phyloP scores from a whole-genome alignment of 176 grass and related monocot species.

The Phragmites australis region DNA sequence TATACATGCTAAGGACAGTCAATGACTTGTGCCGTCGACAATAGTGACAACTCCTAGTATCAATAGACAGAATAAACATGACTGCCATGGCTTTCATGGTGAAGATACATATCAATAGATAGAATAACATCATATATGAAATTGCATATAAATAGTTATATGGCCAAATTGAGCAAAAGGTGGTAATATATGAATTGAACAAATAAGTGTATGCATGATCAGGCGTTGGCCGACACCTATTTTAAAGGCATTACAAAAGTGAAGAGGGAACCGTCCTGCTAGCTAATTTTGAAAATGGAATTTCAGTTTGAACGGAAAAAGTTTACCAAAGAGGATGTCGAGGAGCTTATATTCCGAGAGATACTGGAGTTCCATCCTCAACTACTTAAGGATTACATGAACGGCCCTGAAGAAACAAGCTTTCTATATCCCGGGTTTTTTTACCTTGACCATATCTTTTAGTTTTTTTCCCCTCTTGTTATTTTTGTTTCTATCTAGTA shows the following conservation, averaged over 20 bases:
- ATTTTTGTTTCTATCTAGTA: constrained; percentile 20
- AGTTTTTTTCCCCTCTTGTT: background rate
- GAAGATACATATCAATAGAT: too few relatives aligned
- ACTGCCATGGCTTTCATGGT: too few relatives aligned
- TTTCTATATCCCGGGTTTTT: constrained; percentile 83
- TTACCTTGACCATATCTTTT: background rate
- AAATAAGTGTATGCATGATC: constrained; percentile 11
- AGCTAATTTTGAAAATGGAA: constrained; percentile 84
- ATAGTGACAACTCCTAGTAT: too few relatives aligned
- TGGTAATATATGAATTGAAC: background rate
- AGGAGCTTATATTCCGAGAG: constrained; percentile 88
- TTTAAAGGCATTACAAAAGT: constrained; percentile 76
- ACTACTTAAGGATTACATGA: constrained; percentile 68
- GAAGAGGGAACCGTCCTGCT: constrained; percentile 83
- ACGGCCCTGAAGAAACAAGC: constrained; percentile 52
- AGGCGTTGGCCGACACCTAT: constrained; percentile 84
- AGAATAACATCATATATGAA: too few relatives aligned
- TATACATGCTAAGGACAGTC: too few relatives aligned
- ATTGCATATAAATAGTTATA: too few relatives aligned
- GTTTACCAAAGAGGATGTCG: constrained; percentile 81
- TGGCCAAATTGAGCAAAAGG: too few relatives aligned
- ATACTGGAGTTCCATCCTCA: constrained; percentile 88
- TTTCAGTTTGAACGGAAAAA: constrained; percentile 91
- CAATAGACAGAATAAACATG: too few relatives aligned
- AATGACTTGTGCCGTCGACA: too few relatives aligned